Conservation (phyloP, 345 rosid species). For the Eucalyptus cloeziana region DNA sequence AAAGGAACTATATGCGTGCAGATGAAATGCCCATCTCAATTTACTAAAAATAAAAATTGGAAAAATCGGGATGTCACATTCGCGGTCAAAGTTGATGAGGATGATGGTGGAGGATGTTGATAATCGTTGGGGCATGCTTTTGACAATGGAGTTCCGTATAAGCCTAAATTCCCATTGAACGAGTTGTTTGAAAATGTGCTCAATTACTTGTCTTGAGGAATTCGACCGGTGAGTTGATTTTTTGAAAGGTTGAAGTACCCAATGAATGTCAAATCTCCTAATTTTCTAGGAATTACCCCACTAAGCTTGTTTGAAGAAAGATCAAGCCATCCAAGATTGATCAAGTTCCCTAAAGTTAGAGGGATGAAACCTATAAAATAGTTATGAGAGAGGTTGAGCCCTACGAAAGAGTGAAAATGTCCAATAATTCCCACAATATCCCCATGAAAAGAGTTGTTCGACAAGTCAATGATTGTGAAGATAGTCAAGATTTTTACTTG, state of each 20-base stretch:
- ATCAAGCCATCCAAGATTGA: not conserved
- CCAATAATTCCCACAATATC: too few species aligned
- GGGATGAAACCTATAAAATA: not conserved
- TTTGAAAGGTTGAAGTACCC: not conserved
- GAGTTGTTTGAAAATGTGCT: too few species aligned
- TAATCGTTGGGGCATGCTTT: not conserved
- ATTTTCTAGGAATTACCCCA: not conserved
- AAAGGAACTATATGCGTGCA: rapidly evolving
- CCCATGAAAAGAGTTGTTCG: not conserved
- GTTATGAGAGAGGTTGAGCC: not conserved
- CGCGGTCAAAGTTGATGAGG: not conserved
- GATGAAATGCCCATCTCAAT: rapidly evolving
- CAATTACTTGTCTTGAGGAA: not conserved
- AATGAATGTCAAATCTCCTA: not conserved
- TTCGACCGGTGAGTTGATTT: not conserved
- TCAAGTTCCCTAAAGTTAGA: rapidly evolving
- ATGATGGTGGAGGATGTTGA: not conserved
- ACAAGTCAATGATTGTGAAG: not conserved
- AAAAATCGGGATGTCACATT: too few species aligned
- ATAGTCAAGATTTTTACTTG: not conserved
- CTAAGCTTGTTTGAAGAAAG: not conserved
- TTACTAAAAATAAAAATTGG: too few species aligned
- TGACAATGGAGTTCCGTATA: not conserved
- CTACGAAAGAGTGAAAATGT: not conserved
- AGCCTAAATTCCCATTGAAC: not conserved